Percentiles rank a stretch among this genome's conserved stretches.
Evolutionary conservation across 257 asterid species (phyloP).

Genomic region (Solanum peruvianum): DNA sequence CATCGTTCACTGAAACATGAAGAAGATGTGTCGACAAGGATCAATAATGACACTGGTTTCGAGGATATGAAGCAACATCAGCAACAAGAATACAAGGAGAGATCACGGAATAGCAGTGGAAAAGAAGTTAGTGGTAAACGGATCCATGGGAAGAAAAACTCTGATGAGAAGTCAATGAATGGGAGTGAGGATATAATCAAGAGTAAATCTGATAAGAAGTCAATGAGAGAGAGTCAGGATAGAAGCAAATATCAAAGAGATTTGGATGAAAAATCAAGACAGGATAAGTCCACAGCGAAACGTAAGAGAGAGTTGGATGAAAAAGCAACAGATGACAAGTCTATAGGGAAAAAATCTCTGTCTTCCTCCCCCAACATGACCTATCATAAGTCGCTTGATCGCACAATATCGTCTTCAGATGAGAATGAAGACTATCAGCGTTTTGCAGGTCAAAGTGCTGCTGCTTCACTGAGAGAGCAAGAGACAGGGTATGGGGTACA

Average conservation of each 20-base stretch:
- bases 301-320: conserved; percentile 5
- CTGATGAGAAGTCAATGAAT: not conserved
- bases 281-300: conserved; percentile 5
- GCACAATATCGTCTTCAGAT: conserved; percentile 4
- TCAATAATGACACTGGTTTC: conserved; percentile 1
- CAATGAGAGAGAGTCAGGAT: not conserved
- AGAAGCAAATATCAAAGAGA: not conserved
- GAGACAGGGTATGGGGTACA: conserved; percentile 8
- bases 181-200: not conserved
- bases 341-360: not conserved
- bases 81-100: conserved; percentile 9
- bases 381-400: not conserved
- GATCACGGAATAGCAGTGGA: conserved; percentile 1
- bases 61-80: conserved; percentile 9
- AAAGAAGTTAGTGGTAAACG: conserved; percentile 10
- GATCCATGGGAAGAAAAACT: conserved; percentile 3
- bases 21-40: not conserved
- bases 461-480: conserved; percentile 10
- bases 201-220: not conserved
- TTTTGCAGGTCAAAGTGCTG: not conserved
- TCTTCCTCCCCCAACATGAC: not conserved
- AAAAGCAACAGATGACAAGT: conserved; percentile 1
- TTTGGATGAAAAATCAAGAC: not conserved
- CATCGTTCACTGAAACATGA: conserved; percentile 3
- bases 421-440: conserved; percentile 19